Base-by-base conservation (phyloP, 257 asterid species). In the Linaria vulgaris region DNA sequence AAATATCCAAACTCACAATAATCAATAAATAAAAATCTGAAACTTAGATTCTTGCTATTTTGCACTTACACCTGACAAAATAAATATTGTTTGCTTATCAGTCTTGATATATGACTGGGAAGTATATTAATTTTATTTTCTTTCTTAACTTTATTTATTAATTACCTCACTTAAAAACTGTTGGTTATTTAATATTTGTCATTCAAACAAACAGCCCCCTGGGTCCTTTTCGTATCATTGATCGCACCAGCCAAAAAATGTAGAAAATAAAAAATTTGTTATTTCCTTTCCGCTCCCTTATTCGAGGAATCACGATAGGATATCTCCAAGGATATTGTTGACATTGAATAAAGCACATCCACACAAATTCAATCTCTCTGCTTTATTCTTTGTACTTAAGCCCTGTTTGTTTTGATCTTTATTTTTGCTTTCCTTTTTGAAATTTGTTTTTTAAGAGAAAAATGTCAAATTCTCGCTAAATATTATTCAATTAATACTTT, bases 241-340 rank as follows among this genome's bases (percentile, higher is more conserved):
- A 27, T 3, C 34, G n/a, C 34, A 27, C 34, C 34, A 6, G 34
- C 34, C 34, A 56, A 56, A 19, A 34, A 56, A 56, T 4, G n/a
- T 23, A 30, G 17, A 34, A 45, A 6, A 56, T 56, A 30, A 27
- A 11, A 16, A 46, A 27, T 31, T 56, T 27, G 24, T 56, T 56
- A 56, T 56, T 56, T 56, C 62, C 62, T 21, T 56, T 45, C 25
- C 62, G 16, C 62, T 56, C 34, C 62, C 62, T 56, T 56, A 45
- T 17, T 31, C 0, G 16, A 56, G 27, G 9, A 31, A 15, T n/a
- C 11, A 41, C 37, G 31, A 27, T 30, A 27, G 31, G 19, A 34
- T n/a, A 27, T 27, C n/a, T 31, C 16, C 46, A 56, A 56, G 62
- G 62, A 56, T 56, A 56, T 56, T 56, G 62, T 57, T 57, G 63